Conservation (phyloP, 148 eudicot species). For the Talinum fruticosum region DNA sequence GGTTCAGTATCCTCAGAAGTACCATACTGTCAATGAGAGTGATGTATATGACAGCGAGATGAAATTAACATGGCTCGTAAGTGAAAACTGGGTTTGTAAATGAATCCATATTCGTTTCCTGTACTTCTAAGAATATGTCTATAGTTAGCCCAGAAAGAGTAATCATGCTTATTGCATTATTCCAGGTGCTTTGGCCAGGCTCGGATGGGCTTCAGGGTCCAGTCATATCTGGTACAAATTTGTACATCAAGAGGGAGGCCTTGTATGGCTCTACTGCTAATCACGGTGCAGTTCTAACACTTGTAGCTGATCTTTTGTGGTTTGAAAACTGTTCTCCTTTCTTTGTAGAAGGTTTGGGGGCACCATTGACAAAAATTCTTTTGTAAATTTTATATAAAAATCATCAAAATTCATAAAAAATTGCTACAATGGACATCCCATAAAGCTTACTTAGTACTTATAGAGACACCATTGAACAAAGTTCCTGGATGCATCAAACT, state of each 20-base stretch:
- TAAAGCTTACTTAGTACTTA: too few relatives aligned
- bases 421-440: too few relatives aligned
- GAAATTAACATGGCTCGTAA: conserved; percentile 10
- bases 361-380: too few relatives aligned
- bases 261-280: conserved; percentile 39
- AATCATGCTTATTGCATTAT: background rate
- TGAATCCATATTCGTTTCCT: background rate
- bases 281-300: conserved; percentile 10
- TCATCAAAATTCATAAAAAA: too few relatives aligned
- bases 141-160: background rate
- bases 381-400: too few relatives aligned
- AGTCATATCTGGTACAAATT: conserved; percentile 49
- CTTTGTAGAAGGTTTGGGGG: too few relatives aligned
- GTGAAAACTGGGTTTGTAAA: background rate
- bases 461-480: too few relatives aligned
- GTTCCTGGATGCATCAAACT: too few relatives aligned
- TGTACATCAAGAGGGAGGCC: conserved; percentile 57
- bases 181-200: conserved; percentile 42
- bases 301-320: too few relatives aligned
- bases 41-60: conserved; percentile 43
- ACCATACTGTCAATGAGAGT: conserved; percentile 35
- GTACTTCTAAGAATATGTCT: too few relatives aligned
- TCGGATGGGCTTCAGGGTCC: conserved; percentile 62
- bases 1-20: conserved; percentile 68
- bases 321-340: too few relatives aligned